Base-by-base conservation (phyloP, 1,139 yeast genomes). In the Debaryomyces sp. region DNA sequence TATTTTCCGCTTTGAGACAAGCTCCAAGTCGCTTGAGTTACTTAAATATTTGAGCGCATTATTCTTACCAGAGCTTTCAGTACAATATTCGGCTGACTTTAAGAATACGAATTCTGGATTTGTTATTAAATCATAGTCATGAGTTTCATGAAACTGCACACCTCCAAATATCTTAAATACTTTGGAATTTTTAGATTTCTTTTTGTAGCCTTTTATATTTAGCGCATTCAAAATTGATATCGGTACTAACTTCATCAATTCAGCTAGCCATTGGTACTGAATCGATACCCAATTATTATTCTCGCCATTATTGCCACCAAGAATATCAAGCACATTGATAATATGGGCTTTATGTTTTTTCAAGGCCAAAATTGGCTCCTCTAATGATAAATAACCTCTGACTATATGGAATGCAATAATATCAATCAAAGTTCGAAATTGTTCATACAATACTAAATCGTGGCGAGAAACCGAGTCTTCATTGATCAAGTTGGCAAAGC, bases 261-360 rank as follows among this genome's bases (percentile, higher is more conserved):
- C 80, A 0, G 84, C 89, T 6, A 87, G 65, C 83, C 87, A 80
- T 43, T 79, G 71, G 51, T 63, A 73, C 57, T 64, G 80, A n/a
- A 66, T 55, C 0, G 80, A 68, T 1, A 68, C 51, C 85, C 85
- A 81, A 27, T 70, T 62, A 32, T 48, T 50, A 22, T 44, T 48
- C 4, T 51, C 49, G 2, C 45, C 50, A 36, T 49, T 34, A n/a
- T 44, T 42, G 4, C 44, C 45, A 15, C 52, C 51, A 8, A 63
- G 46, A 2, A 57, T 54, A 22, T 55, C 58, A 5, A 59, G 43
- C 0, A 74, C 69, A 49, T 79, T 79, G 22, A 73, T 73, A 1
- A 87, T 61, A 66, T 89, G 96, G 7, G 81, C 71, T 39, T 76
- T 75, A 59, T 88, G 90, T 61, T 84, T 87, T 49, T 78, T 75